Conservation (phyloP, 2,329 filamentous ascomycete genomes). For the Pseudomassariella vexata region DNA sequence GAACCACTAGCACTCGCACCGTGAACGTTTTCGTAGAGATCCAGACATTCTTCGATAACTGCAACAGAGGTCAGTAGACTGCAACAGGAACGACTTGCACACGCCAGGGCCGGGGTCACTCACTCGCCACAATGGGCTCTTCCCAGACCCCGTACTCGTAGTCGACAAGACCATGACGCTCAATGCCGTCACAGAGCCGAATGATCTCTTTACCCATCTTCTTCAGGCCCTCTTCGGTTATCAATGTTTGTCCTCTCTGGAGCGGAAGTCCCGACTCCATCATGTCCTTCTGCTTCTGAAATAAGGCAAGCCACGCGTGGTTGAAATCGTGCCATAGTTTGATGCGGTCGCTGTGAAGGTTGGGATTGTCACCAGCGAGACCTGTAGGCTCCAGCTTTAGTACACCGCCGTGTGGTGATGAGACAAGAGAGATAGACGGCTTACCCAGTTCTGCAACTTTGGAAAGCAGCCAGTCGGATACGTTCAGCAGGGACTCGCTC, state of each 20-base stretch:
- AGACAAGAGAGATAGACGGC: constrained; percentile 18
- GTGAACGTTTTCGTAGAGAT: constrained; percentile 37
- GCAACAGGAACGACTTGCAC: not conserved
- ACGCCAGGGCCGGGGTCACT: constrained; percentile 27
- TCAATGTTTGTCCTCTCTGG: constrained; percentile 53
- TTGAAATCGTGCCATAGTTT: constrained; percentile 94
- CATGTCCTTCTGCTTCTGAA: constrained; percentile 79
- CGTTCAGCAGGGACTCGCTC: constrained; percentile 43
- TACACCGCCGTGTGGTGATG: constrained; percentile 11
- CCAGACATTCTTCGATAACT: constrained; percentile 33
- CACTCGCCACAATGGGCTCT: constrained; percentile 81
- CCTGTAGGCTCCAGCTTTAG: constrained; percentile 44
- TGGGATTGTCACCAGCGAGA: constrained; percentile 76
- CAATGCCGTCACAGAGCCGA: constrained; percentile 76
- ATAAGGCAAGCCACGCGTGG: constrained; percentile 77
- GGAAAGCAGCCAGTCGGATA: constrained; percentile 51
- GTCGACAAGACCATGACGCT: constrained; percentile 90
- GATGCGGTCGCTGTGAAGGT: constrained; percentile 68
- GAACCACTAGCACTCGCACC: constrained; percentile 25
- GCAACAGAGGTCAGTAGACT: constrained; percentile 1
- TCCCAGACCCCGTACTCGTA: constrained; percentile 97
- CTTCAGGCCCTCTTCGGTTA: constrained; percentile 64
- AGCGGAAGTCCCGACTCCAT: constrained; percentile 53
- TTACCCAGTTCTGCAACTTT: constrained; percentile 51
- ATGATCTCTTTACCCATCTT: constrained; percentile 79